Conservation (phyloP, 2,329 filamentous ascomycete species). For the Botrytis fabae region DNA sequence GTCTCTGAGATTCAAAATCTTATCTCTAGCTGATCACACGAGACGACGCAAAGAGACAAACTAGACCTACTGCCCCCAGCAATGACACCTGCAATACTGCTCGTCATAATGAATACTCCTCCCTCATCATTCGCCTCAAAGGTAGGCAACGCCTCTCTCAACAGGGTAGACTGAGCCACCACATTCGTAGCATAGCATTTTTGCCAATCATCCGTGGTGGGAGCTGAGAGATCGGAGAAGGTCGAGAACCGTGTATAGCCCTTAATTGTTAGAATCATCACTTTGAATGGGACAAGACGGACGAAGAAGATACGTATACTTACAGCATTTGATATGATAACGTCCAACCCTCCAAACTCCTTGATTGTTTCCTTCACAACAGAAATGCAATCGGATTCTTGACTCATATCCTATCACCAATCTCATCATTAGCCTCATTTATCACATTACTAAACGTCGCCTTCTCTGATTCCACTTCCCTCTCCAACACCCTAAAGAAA, state of each 20-base stretch:
- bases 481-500: background rate
- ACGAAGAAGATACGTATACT: conserved; percentile 30
- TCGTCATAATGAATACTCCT: conserved; percentile 63
- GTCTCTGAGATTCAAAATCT: no score
- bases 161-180: conserved; percentile 53
- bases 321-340: conserved; percentile 66
- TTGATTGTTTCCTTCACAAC: conserved; percentile 56
- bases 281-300: background rate
- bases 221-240: conserved; percentile 32
- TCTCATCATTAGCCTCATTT: background rate
- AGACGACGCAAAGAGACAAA: background rate
- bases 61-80: conserved; percentile 21
- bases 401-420: conserved; percentile 53
- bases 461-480: background rate
- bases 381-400: conserved; percentile 53
- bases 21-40: background rate
- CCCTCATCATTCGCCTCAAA: conserved; percentile 64
- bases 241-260: conserved; percentile 39
- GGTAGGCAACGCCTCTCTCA: conserved; percentile 57
- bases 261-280: conserved; percentile 7
- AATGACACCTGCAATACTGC: conserved; percentile 56
- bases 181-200: conserved; percentile 63
- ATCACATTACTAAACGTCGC: background rate
- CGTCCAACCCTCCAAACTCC: conserved; percentile 61
- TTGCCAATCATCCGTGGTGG: conserved; percentile 35